These are phyloP conservation scores for Lactarius evosmus DNA, from an alignment of 768 basidiomycete species.

Conservation along the genomic window DNA sequence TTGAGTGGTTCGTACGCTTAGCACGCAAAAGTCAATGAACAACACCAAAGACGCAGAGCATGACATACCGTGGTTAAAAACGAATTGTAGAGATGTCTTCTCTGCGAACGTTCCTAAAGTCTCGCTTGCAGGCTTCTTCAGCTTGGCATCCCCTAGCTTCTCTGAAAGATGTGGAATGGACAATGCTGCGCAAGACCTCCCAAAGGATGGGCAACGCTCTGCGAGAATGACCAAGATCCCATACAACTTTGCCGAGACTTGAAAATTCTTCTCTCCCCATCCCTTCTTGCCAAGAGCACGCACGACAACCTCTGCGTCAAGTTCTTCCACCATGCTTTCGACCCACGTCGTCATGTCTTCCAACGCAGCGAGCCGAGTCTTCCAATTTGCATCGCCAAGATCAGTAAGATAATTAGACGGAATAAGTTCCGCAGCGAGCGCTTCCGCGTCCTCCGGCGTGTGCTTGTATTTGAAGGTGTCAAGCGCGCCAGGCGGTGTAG, in stretches of 20 bases:
- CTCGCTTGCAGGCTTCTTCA: conserved; percentile 96
- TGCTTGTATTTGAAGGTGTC: conserved; percentile 92
- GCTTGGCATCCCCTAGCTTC: conserved; percentile 92
- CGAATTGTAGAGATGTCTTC: conserved; percentile 91
- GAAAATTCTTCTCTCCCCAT: conserved; percentile 99
- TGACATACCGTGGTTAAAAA: conserved; percentile 79
- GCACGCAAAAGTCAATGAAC: conserved; percentile 24
- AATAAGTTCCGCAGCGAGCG: conserved; percentile 65
- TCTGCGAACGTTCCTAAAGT: conserved; percentile 80
- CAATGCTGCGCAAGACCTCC: conserved; percentile 79
- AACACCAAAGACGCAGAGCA: conserved; percentile 14
- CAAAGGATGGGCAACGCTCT: conserved; percentile 77
- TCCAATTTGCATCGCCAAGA: conserved; percentile 91
- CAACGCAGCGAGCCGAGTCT: conserved; percentile 78
- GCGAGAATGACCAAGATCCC: conserved; percentile 70
- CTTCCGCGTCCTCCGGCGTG: conserved; percentile 89
- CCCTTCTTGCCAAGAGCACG: conserved; percentile 88
- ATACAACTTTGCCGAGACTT: conserved; percentile 91
- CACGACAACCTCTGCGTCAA: conserved; percentile 87
- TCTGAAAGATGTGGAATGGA: conserved; percentile 81
- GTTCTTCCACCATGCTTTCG: conserved; percentile 55
- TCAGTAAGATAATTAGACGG: conserved; percentile 68
- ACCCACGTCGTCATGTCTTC: conserved; percentile 87
- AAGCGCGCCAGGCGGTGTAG: conserved; percentile 51
- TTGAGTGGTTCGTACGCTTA: conserved; percentile 88